Base-by-base conservation (phyloP, 345 rosid genomes). In the Salix suchowensis region DNA sequence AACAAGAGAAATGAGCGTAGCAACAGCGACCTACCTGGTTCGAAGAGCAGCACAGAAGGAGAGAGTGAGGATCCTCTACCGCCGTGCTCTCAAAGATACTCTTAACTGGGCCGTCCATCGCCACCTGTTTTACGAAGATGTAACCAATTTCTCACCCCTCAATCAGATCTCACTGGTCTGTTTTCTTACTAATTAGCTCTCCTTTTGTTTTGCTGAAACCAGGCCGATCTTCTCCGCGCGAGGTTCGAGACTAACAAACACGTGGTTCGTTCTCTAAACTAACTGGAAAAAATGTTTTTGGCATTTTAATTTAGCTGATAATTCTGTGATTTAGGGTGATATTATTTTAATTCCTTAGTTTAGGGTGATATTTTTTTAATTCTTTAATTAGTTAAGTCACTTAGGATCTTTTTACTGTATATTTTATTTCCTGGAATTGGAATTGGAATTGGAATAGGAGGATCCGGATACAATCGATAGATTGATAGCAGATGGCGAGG, bases 51-150 rank as follows among this genome's bases (percentile, higher is more conserved):
- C 92, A 34, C 97, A 96, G 85, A 92, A 86, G 86, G 94, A 93
- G 88, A 88, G 91, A 81, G 97, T 91, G 68, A 86, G 93, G 83
- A 92, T 96, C 85, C 97, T 96, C 54, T 93, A 96, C 83, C 89
- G 98, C 69, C 96, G 97, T 58, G 97, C 99, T 54, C 95, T 96
- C 48, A 93, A 89, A 82, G 98, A 96, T 78, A 89, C 92, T 60
- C 97, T 96, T 64, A 92, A 92, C 85, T 93, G 99, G 98, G 96
- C 97, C 73, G 99, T 96, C 55, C 98, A 91, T 86, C 97, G 97
- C 83, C 94, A 92, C 79, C 93, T 93, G 78, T 96, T 96, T 84
- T 93, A 93, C 78, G 76, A 81, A 61, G 98, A 96, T 71, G 99
- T 92, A 87, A 23, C 21, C 40, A 14, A 7, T 26, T 26, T 12